Conservation (phyloP, 192 early-diverging fungal genomes). For the Mortierella antarctica region DNA sequence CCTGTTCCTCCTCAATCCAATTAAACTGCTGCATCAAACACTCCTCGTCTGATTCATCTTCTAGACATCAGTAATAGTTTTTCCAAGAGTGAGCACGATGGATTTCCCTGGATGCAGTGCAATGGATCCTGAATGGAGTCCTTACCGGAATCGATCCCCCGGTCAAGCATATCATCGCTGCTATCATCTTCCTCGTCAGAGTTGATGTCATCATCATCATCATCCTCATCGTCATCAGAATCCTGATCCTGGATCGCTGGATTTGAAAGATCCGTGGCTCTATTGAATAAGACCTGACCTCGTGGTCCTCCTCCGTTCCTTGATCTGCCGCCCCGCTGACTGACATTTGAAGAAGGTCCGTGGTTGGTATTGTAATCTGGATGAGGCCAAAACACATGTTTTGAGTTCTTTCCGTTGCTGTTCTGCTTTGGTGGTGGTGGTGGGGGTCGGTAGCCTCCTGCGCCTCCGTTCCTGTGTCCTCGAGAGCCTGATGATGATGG, state of each 20-base stretch:
- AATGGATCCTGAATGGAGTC: no score
- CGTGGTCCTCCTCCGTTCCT: background rate
- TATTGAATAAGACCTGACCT: conserved; percentile 28
- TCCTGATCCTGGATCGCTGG: conserved; percentile 1
- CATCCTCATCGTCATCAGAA: conserved; percentile 4
- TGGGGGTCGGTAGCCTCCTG: conserved; percentile 8
- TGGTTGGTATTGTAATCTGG: conserved; percentile 14
- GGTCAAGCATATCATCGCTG: conserved; percentile 39
- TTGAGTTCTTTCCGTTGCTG: conserved; percentile 47
- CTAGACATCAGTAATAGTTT: conserved; percentile 7
- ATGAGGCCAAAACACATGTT: conserved; percentile 43
- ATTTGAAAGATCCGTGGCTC: conserved; percentile 22
- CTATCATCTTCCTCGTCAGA: conserved; percentile 23
- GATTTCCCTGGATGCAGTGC: background rate
- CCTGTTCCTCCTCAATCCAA: conserved; percentile 54
- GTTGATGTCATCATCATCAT: conserved; percentile 6
- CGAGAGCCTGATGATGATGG: background rate
- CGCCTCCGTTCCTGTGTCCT: background rate
- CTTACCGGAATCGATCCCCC: conserved; percentile 38
- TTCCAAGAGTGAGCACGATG: background rate
- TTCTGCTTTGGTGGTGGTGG: conserved; percentile 40
- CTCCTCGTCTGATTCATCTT: conserved; percentile 51
- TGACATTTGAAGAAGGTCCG: conserved; percentile 2
- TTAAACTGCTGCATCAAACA: conserved; percentile 54
- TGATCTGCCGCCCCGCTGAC: conserved; percentile 1